Evolutionary conservation across 1,139 yeast genomes (phyloP).

Genomic region (Zygoascus sp.): DNA sequence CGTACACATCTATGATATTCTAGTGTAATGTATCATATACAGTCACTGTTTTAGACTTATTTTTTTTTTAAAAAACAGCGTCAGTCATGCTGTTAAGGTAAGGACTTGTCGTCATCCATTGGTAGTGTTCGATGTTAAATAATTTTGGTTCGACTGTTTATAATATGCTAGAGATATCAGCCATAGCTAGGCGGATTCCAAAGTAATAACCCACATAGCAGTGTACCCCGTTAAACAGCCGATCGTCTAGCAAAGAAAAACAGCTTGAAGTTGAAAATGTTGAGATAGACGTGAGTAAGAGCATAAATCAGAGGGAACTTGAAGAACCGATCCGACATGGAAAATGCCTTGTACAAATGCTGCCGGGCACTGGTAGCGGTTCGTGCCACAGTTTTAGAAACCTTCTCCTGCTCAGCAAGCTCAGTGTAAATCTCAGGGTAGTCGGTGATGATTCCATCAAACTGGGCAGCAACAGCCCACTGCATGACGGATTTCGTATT

Average conservation of each 20-base stretch:
- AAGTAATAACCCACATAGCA: no score
- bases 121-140: no score
- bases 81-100: no score
- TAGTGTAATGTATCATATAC: no score
- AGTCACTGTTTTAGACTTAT: no score
- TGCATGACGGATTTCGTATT: slow-evolving; percentile 46
- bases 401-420: slow-evolving; percentile 16
- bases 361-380: slow-evolving; percentile 18
- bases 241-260: neutral
- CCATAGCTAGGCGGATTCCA: no score
- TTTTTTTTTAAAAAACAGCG: no score
- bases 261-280: neutral
- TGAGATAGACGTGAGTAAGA: neutral
- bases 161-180: no score
- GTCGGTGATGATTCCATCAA: slow-evolving; percentile 63
- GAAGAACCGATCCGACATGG: slow-evolving; percentile 14
- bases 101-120: no score
- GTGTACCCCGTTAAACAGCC: neutral
- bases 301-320: slow-evolving; percentile 16
- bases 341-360: slow-evolving; percentile 15
- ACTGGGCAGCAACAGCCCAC: slow-evolving; percentile 45
- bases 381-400: slow-evolving; percentile 23
- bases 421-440: slow-evolving; percentile 40
- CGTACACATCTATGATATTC: no score
- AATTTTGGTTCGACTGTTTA: no score